These are phyloP conservation scores for Mycosphaerella arachidis DNA, from an alignment of 2,329 filamentous ascomycete species.

Conservation along the genomic window DNA sequence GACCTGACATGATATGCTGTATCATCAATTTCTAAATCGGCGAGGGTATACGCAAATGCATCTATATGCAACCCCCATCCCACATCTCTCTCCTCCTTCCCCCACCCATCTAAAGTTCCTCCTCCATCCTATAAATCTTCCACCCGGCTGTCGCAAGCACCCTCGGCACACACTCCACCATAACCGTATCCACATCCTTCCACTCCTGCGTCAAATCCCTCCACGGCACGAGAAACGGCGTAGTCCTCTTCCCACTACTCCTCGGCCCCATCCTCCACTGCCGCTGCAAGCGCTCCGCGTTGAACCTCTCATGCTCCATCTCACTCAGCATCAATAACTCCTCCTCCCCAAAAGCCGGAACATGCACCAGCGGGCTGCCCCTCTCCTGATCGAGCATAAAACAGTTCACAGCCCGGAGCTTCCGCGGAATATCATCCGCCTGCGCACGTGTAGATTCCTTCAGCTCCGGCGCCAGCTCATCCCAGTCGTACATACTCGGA, in stretches of 20 bases:
- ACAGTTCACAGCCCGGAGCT: constrained; percentile 32
- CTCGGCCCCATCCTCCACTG: constrained; percentile 34
- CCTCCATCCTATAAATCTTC: constrained; percentile 33
- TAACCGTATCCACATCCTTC: constrained; percentile 35
- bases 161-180: constrained; percentile 34
- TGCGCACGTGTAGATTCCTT: constrained; percentile 34
- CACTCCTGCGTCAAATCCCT: constrained; percentile 33
- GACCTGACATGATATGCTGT: no score
- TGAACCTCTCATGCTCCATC: constrained; percentile 36
- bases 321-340: constrained; percentile 33
- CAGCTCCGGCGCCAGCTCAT: constrained; percentile 31
- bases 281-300: constrained; percentile 33
- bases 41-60: not conserved
- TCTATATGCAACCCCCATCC: not conserved
- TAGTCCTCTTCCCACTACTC: constrained; percentile 30
- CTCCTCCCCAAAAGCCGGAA: constrained; percentile 27
- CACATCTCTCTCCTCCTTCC: not conserved
- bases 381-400: constrained; percentile 34
- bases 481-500: constrained; percentile 33
- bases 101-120: constrained; percentile 1
- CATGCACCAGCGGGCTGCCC: constrained; percentile 25
- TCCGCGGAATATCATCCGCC: constrained; percentile 35
- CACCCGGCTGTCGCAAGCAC: constrained; percentile 30
- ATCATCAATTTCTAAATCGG: not conserved
- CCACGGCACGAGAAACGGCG: constrained; percentile 35